A percentile compares a stretch with the other conserved stretches of the same genome.
phyloP scores from a whole-genome alignment of 1,139 yeast genomes.

The Geotrichum klebahnii region DNA sequence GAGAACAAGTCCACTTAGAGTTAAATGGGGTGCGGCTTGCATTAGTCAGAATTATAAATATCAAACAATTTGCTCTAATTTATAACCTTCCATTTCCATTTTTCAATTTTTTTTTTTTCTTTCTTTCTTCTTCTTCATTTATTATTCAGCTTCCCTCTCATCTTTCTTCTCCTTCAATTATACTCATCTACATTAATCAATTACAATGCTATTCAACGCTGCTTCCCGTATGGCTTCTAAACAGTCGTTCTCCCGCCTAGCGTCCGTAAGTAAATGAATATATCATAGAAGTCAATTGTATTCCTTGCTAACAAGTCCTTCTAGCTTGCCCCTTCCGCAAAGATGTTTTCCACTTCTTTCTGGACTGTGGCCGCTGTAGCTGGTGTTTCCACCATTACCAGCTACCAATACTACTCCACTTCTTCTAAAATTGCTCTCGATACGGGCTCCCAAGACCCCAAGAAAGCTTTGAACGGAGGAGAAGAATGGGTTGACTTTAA shows the following conservation, averaged over 20 bases:
- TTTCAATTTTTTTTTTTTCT: neutral
- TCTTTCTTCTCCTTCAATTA: neutral
- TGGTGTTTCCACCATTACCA: conserved; percentile 6
- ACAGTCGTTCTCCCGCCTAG: conserved; percentile 3
- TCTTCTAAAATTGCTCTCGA: conserved; percentile 7
- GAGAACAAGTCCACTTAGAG: too few species aligned
- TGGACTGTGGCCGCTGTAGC: conserved; percentile 4
- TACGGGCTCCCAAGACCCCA: too few species aligned
- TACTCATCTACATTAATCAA: neutral
- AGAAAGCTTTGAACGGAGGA: conserved; percentile 18
- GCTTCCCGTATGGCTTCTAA: neutral
- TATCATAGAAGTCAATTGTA: neutral
- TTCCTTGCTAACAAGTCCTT: neutral
- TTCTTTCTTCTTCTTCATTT: neutral
- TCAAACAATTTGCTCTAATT: too few species aligned
- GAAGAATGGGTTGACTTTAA: conserved; percentile 20
- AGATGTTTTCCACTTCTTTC: neutral
- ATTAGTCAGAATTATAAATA: too few species aligned
- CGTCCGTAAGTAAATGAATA: conserved; percentile 2
- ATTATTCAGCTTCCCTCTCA: neutral
- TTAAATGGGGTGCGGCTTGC: too few species aligned
- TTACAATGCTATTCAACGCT: neutral
- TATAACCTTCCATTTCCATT: neutral
- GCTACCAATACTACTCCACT: conserved; percentile 10
- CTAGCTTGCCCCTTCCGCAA: too few species aligned